Evolutionary conservation across 768 basidiomycete genomes (phyloP), one percentile per base, ranked within the genome.

Genomic region (Dendrothele bispora): DNA sequence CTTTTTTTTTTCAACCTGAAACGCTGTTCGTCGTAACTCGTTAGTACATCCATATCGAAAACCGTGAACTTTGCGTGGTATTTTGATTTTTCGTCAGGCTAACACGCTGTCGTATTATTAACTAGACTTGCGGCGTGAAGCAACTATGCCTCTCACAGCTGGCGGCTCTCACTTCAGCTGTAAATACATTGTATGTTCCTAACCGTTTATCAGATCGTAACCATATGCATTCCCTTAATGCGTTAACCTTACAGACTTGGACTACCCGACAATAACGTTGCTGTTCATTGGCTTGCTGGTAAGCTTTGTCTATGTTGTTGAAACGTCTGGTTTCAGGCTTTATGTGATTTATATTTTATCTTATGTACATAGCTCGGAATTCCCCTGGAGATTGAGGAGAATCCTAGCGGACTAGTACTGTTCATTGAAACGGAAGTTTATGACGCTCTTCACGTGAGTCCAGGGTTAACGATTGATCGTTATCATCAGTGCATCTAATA

Each of bases 31-130:
- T n/a, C n/a, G n/a, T n/a, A n/a, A n/a, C n/a, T 39, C 66, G 75
- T 7, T 72, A 90, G 14, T 90, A 91, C 57, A 74, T 72, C 37
- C 74, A 87, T 52, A 85, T 91, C 47, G 80, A 91, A 55, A 85
- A 88, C 60, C 76, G 92, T 26, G 91, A 92, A 59, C 78, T 93
- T 8, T 78, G 91, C 57, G 88, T n/a, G n/a, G n/a, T n/a, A n/a
- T n/a, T n/a, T n/a, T n/a, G n/a, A n/a, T n/a, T n/a, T n/a, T n/a
- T 10, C n/a, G 30, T 32, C 30, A 32, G n/a, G n/a, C n/a, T n/a
- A n/a, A n/a, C n/a, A n/a, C n/a, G n/a, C n/a, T n/a, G n/a, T n/a
- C n/a, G n/a, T n/a, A n/a, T n/a, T 24, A 3, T 46, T 29, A 14
- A 43, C 6, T 41, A 43, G 42, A 43, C 82, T 64, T 87, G 26